phyloP scores from a whole-genome alignment of 768 basidiomycete genomes.

The Leccinum imitatum region DNA sequence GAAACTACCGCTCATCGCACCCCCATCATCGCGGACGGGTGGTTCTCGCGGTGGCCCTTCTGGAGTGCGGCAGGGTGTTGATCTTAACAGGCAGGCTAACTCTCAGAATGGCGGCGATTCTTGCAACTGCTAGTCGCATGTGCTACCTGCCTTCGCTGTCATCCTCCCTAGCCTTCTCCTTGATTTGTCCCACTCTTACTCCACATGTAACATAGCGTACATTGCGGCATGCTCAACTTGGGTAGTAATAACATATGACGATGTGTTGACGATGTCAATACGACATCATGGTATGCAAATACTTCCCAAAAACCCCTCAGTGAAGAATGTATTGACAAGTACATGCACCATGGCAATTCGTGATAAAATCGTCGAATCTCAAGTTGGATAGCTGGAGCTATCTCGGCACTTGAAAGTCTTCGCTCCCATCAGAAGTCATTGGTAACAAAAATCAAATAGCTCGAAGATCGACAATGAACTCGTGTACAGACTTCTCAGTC shows the following conservation, averaged over 20 bases:
- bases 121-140: constrained; percentile 68
- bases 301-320: neutral
- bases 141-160: constrained; percentile 2
- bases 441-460: constrained; percentile 38
- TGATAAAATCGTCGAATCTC: neutral
- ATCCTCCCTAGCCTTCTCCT: constrained; percentile 7
- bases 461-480: constrained; percentile 49
- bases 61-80: constrained; percentile 63
- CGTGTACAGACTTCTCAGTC: constrained; percentile 44
- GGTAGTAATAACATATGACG: constrained; percentile 23
- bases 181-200: constrained; percentile 17
- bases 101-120: constrained; percentile 53
- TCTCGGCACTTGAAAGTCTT: constrained; percentile 46
- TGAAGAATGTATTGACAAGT: neutral
- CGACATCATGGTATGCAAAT: constrained; percentile 3
- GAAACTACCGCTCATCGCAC: constrained; percentile 83
- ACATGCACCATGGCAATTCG: neutral
- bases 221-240: constrained; percentile 29
- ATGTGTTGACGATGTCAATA: constrained; percentile 8
- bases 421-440: constrained; percentile 54
- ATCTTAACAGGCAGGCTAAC: constrained; percentile 69
- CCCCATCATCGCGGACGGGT: constrained; percentile 60
- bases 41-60: constrained; percentile 50
- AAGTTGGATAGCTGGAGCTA: neutral
- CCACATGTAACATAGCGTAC: constrained; percentile 33